phyloP scores from a whole-genome alignment of 768 basidiomycete genomes.

The Termitomyces sp. region DNA sequence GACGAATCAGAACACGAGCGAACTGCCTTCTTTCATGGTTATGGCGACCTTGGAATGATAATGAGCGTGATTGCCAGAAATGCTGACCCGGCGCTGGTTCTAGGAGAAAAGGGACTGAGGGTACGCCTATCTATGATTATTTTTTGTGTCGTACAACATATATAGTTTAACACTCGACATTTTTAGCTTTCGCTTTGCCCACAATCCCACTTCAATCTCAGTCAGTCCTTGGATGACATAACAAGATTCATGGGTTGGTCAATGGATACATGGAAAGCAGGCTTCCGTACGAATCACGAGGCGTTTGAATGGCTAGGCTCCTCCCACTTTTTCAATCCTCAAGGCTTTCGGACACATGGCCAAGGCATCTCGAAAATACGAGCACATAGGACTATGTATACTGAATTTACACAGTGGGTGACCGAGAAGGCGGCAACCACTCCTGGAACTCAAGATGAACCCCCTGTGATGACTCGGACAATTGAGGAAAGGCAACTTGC shows the following conservation, averaged over 20 bases:
- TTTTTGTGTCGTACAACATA: not conserved
- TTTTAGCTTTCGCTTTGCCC: not conserved
- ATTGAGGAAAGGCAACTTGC: constrained; percentile 15
- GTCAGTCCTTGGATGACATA: constrained; percentile 43
- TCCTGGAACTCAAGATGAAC: constrained; percentile 2
- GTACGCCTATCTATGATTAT: constrained; percentile 19
- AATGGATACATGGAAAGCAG: constrained; percentile 43
- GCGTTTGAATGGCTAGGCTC: constrained; percentile 57
- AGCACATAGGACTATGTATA: constrained; percentile 53
- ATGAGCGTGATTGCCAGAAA: constrained; percentile 52
- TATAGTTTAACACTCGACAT: not conserved
- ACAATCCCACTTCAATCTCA: not conserved
- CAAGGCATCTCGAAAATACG: constrained; percentile 40
- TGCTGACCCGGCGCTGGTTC: constrained; percentile 34
- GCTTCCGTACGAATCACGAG: constrained; percentile 52
- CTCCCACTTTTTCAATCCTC: constrained; percentile 50
- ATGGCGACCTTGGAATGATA: constrained; percentile 72
- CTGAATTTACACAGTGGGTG: constrained; percentile 53
- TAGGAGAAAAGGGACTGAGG: constrained; percentile 57
- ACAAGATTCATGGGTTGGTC: constrained; percentile 56
- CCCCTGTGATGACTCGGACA: not conserved
- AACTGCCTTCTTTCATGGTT: constrained; percentile 53
- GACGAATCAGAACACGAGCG: constrained; percentile 48
- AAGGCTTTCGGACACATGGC: constrained; percentile 29
- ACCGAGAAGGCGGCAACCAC: constrained; percentile 17